Conservation (phyloP, 345 rosid species). For the Cardamine occulta region DNA sequence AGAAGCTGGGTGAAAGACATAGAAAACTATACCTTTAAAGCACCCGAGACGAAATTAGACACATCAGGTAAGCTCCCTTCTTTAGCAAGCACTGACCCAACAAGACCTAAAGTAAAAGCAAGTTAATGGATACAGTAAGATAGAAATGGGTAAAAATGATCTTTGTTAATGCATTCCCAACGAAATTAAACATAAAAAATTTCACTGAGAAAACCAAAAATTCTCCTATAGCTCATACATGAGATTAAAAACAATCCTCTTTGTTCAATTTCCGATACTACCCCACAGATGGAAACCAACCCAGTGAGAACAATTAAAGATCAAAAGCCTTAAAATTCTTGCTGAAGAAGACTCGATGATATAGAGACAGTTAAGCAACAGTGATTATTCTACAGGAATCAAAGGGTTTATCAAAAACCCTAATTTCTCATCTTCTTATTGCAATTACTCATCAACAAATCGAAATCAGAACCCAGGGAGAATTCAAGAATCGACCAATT, state of each 20-base stretch:
- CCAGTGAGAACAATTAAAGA: not conserved
- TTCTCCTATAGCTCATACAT: not conserved
- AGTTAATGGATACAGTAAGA: not conserved
- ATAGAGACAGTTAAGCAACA: not conserved
- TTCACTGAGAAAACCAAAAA: not conserved
- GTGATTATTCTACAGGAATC: constrained; percentile 24
- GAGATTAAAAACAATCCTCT: not conserved
- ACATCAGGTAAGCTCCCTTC: constrained; percentile 60
- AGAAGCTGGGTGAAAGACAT: constrained; percentile 4
- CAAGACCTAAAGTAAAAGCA: constrained; percentile 57
- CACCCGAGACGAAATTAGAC: constrained; percentile 67
- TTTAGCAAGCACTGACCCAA: constrained; percentile 84
- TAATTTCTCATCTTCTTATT: constrained; percentile 27
- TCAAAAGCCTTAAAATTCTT: not conserved
- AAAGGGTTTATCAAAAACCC: constrained; percentile 45
- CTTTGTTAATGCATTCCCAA: not conserved
- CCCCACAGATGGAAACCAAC: not conserved
- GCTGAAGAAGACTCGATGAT: not conserved
- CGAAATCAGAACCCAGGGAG: not conserved
- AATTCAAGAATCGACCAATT: not conserved
- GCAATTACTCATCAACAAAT: constrained; percentile 6
- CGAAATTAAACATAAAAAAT: not conserved
- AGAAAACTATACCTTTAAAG: constrained; percentile 63
- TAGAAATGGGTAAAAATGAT: not conserved
- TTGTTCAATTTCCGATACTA: not conserved